phyloP scores from a whole-genome alignment of 2,329 filamentous ascomycete genomes.

The Sporothrix curviconia region DNA sequence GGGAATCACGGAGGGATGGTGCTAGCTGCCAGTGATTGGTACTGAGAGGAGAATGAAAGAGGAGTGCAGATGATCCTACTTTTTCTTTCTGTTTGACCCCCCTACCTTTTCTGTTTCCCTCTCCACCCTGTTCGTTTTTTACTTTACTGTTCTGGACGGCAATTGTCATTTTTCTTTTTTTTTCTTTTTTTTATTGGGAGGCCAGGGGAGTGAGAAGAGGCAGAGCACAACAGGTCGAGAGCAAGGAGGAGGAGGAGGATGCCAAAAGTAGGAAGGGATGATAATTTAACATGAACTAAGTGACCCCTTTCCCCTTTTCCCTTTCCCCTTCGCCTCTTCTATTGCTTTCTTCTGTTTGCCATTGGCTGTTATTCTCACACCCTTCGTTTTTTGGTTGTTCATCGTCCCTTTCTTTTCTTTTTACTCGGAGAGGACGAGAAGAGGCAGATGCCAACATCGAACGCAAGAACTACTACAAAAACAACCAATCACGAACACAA shows the following conservation, averaged over 20 bases:
- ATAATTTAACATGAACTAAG: too few relatives aligned
- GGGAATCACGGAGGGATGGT: too few relatives aligned
- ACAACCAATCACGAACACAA: background rate
- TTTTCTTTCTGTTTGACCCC: background rate
- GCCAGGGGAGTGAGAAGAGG: slow-evolving; percentile 11
- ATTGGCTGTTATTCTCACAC: background rate
- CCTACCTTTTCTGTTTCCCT: background rate
- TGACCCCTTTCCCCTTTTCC: background rate
- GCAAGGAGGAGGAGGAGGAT: background rate
- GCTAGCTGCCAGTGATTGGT: too few relatives aligned
- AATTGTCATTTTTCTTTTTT: slow-evolving; percentile 12
- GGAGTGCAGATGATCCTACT: background rate
- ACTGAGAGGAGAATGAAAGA: background rate
- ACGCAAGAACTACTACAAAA: slow-evolving; percentile 2
- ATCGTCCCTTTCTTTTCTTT: background rate
- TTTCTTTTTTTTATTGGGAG: slow-evolving; percentile 10
- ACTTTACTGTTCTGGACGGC: slow-evolving; percentile 14
- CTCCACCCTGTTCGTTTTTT: background rate
- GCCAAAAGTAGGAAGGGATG: background rate
- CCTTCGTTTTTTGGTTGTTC: slow-evolving; percentile 6
- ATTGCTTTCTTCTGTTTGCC: background rate
- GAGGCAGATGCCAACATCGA: background rate
- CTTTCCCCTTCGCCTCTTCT: background rate
- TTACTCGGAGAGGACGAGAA: background rate
- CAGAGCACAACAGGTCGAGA: background rate